These are phyloP conservation scores for Microbotryum scabiosae DNA, from an alignment of 1,284 basidiomycete genomes.

Conservation along the genomic window DNA sequence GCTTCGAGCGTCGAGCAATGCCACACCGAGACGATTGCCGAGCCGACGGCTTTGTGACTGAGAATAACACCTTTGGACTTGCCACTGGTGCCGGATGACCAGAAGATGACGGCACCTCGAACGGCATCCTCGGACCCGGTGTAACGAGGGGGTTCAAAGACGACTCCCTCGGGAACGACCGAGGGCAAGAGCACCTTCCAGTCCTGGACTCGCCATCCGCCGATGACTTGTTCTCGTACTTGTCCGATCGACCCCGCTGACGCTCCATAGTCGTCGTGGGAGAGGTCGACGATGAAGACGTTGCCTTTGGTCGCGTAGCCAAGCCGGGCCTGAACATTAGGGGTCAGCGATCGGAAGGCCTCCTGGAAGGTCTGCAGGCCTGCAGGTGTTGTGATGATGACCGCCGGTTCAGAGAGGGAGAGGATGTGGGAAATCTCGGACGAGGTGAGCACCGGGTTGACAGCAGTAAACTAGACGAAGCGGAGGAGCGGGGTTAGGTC, in stretches of 20 bases:
- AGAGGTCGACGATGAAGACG: conserved; percentile 32
- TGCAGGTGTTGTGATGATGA: conserved; percentile 36
- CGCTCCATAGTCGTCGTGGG: conserved; percentile 32
- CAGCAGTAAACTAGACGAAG: conserved; percentile 34
- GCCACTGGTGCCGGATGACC: conserved; percentile 41
- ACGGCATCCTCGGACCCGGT: conserved; percentile 14
- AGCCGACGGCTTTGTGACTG: conserved; percentile 36
- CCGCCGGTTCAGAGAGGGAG: conserved; percentile 36
- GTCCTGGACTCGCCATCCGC: conserved; percentile 16
- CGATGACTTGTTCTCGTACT: background rate
- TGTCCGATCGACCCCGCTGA: background rate
- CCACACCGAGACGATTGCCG: conserved; percentile 36
- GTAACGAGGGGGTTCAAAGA: conserved; percentile 25
- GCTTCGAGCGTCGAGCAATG: conserved; percentile 29
- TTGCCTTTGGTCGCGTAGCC: conserved; percentile 20
- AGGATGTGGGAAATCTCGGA: conserved; percentile 41
- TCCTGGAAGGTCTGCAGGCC: conserved; percentile 23
- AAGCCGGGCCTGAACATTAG: conserved; percentile 9
- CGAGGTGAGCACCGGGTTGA: conserved; percentile 39
- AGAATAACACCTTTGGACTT: conserved; percentile 41
- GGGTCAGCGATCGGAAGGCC: conserved; percentile 17
- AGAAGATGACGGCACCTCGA: conserved; percentile 37
- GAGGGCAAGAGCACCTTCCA: conserved; percentile 29
- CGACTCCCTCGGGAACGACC: background rate
- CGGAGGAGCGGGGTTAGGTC: background rate